Base-by-base conservation (phyloP, 2,329 filamentous ascomycete species). In the Aspergillus ochraceus region DNA sequence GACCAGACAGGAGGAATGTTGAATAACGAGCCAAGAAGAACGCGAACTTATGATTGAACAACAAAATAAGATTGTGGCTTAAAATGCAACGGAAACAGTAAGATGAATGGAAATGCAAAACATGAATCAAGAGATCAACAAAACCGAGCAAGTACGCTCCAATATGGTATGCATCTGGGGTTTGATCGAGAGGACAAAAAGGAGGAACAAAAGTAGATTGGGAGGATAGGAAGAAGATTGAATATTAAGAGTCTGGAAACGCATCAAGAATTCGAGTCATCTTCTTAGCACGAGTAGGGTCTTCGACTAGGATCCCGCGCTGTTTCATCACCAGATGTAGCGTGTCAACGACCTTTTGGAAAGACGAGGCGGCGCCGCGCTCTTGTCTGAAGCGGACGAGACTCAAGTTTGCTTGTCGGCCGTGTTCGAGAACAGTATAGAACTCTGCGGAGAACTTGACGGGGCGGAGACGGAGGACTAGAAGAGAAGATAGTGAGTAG, bases 391-490 rank as follows among this genome's bases (percentile, higher is more conserved):
- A 91, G 39, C 91, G 89, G 30, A 91, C 87, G 64, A 97, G 87
- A 73, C 89, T 90, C 56, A 97, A 83, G 51, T 88, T 88, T 50
- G 86, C 88, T 64, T 87, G 88, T 68, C 86, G 88, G 52, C 91
- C 91, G 70, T 95, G 90, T 77, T 97, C 91, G 62, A 96, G 89
- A 42, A 96, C 89, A 1, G 90, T 92, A 79, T 96, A 96, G 62
- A 97, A 84, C 74, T 97, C 92, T 42, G 88, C 87, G 17, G 91
- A 90, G 75, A 98, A 93, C 14, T 89, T 84, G n/a, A 97, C 92
- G 57, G 92, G 89, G 71, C 93, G 95, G 72, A 97, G 85, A 63
- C 89, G 84, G 54, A 96, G 83, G 69, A 89, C 91, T 93, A 67
- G 11, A 46, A 20, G 1, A 42, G 32, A 42, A 4, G 17, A n/a